phyloP scores from a whole-genome alignment of 139 green algal species.

The Trebouxia sp. region DNA sequence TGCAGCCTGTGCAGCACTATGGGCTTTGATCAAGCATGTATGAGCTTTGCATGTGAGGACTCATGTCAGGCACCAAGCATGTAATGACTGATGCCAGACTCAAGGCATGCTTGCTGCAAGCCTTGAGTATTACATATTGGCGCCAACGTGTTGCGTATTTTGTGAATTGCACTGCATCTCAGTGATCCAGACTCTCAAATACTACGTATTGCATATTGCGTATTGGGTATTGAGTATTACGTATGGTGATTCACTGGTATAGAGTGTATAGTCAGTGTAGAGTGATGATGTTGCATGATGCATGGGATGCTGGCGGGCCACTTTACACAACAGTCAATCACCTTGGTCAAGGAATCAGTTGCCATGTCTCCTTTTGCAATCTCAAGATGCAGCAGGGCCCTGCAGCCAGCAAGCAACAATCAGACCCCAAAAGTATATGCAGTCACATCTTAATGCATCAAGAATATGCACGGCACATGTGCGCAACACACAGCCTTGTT shows the following conservation, averaged over 20 bases:
- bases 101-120: background rate
- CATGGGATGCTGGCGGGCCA: background rate
- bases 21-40: background rate
- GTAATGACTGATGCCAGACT: background rate
- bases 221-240: background rate
- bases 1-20: conserved; percentile 43
- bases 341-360: conserved; percentile 61
- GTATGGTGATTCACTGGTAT: background rate
- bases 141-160: no score
- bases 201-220: background rate
- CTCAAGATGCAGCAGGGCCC: conserved; percentile 62
- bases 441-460: background rate
- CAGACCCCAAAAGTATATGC: background rate
- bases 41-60: background rate
- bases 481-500: background rate
- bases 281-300: background rate
- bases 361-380: conserved; percentile 58
- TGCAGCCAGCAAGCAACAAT: background rate
- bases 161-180: no score
- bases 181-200: no score
- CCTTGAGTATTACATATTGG: no score
- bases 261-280: background rate
- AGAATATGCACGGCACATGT: background rate
- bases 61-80: background rate
- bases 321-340: conserved; percentile 20